Evolutionary conservation across 495 filamentous ascomycete genomes (phyloP).

Genomic region (Saxophila tyrrhenica): DNA sequence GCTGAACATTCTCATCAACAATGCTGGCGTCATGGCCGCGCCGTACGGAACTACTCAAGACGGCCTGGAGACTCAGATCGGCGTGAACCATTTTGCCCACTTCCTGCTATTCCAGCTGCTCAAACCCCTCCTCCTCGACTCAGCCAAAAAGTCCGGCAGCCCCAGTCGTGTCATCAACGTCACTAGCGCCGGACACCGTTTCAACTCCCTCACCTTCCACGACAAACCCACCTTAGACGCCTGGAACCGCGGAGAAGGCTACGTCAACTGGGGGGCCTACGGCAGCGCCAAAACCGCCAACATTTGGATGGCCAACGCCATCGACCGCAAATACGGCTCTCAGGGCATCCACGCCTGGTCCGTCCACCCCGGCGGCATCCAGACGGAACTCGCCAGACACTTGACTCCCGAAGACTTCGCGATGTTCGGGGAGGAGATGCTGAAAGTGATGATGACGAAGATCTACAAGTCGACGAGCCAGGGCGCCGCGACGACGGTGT

Average conservation of each 20-base stretch:
- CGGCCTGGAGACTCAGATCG: constrained; percentile 38
- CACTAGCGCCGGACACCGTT: constrained; percentile 32
- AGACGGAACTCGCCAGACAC: constrained; percentile 16
- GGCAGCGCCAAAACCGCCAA: constrained; percentile 24
- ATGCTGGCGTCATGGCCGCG: constrained; percentile 26
- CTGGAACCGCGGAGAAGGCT: constrained; percentile 29
- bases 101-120: constrained; percentile 43
- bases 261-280: constrained; percentile 30
- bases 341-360: constrained; percentile 11
- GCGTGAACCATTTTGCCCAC: constrained; percentile 42
- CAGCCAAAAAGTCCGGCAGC: constrained; percentile 19
- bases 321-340: constrained; percentile 20
- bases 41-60: constrained; percentile 31
- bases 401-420: constrained; percentile 12
- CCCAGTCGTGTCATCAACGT: constrained; percentile 37
- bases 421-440: background rate
- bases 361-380: constrained; percentile 24
- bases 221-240: constrained; percentile 27
- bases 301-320: constrained; percentile 24
- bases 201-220: constrained; percentile 20
- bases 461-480: constrained; percentile 20
- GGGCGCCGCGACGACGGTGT: constrained; percentile 25
- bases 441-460: constrained; percentile 3
- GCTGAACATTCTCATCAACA: constrained; percentile 29
- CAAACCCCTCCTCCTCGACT: constrained; percentile 31